Evolutionary conservation across 495 filamentous ascomycete species (phyloP).

Genomic region (Hyaloscypha hepaticicola): DNA sequence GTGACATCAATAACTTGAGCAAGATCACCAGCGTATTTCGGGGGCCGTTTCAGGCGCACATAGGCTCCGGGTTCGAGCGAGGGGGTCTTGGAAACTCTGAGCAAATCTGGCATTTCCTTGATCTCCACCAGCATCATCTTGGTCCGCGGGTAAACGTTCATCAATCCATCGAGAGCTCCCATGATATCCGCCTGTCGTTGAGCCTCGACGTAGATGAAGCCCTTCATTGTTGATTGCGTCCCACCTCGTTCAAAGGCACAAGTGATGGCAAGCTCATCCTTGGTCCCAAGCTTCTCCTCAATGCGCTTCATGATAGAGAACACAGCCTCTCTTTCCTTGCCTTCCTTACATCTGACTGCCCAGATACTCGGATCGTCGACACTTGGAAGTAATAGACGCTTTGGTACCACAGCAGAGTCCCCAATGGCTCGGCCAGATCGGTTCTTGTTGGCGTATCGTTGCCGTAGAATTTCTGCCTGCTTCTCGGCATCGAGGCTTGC

Average conservation of each 20-base stretch:
- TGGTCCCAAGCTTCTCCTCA: constrained; percentile 70
- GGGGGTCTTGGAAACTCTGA: constrained; percentile 84
- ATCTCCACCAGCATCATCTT: constrained; percentile 89
- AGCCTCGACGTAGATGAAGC: constrained; percentile 94
- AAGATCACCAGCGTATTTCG: constrained; percentile 84
- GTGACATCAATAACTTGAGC: constrained; percentile 93
- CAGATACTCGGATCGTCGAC: constrained; percentile 96
- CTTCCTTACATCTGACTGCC: constrained; percentile 88
- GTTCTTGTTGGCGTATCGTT: constrained; percentile 72
- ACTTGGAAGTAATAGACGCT: constrained; percentile 83
- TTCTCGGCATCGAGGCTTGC: constrained; percentile 89
- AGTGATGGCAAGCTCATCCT: constrained; percentile 74
- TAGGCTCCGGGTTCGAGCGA: constrained; percentile 85
- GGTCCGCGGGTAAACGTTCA: constrained; percentile 78
- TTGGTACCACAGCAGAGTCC: constrained; percentile 72
- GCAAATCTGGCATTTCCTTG: constrained; percentile 94
- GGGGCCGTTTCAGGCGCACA: constrained; percentile 79
- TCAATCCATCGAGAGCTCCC: constrained; percentile 74
- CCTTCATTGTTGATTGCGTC: constrained; percentile 70
- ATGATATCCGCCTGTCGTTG: constrained; percentile 81
- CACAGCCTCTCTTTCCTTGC: constrained; percentile 90
- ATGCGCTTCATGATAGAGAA: constrained; percentile 83
- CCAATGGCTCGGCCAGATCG: constrained; percentile 55
- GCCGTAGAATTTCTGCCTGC: constrained; percentile 78
- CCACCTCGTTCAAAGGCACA: constrained; percentile 88